phyloP scores from a whole-genome alignment of 1,284 basidiomycete species.

The Paramarasmius palmivorus region DNA sequence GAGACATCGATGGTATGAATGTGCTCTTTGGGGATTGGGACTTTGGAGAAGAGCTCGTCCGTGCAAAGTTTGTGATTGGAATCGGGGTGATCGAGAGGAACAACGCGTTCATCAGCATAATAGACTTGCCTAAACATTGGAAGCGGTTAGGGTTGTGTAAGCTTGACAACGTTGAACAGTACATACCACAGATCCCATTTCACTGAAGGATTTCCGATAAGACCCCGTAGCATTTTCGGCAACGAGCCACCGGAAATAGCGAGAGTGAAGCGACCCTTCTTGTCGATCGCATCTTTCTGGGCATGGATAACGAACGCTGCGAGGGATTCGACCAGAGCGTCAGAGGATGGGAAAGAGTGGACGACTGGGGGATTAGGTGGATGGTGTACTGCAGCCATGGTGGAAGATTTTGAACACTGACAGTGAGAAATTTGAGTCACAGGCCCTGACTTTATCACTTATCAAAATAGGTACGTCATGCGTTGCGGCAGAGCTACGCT shows the following conservation, averaged over 20 bases:
- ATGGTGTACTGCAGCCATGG: conserved; percentile 34
- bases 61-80: conserved; percentile 87
- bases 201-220: conserved; percentile 74
- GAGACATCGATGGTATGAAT: conserved; percentile 84
- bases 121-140: conserved; percentile 82
- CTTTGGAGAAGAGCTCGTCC: conserved; percentile 80
- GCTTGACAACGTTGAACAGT: not conserved
- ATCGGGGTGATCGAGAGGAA: conserved; percentile 90
- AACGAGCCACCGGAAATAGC: conserved; percentile 94
- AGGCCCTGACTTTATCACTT: not conserved
- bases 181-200: conserved; percentile 96
- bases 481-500: no score
- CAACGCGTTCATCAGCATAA: conserved; percentile 96
- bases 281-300: conserved; percentile 87
- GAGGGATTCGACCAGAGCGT: conserved; percentile 63
- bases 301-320: conserved; percentile 86
- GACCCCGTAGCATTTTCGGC: conserved; percentile 78
- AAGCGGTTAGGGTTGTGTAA: conserved; percentile 10
- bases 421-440: not conserved
- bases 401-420: not conserved
- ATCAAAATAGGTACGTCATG: not conserved
- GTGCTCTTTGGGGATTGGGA: conserved; percentile 76
- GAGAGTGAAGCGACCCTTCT: conserved; percentile 88
- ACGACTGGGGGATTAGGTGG: conserved; percentile 72
- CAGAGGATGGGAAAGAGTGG: conserved; percentile 65